Conservation (phyloP, 768 basidiomycete genomes). For the Fomitopsis serialis region DNA sequence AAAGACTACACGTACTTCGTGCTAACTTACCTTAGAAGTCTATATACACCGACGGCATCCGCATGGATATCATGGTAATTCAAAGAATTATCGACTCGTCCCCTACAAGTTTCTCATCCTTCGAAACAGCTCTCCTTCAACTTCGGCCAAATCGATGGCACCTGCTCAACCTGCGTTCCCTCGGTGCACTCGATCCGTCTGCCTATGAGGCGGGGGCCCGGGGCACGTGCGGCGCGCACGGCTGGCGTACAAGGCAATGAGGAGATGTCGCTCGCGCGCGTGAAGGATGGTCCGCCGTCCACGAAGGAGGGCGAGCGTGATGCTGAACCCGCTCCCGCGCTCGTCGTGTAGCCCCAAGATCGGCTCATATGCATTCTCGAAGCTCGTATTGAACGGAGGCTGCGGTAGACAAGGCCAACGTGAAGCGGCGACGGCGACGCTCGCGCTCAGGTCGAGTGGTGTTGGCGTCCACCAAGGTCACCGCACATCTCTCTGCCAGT, state of each 20-base stretch:
- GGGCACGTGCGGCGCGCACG: constrained; percentile 63
- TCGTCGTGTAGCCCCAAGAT: constrained; percentile 76
- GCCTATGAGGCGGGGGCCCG: constrained; percentile 66
- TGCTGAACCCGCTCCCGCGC: constrained; percentile 92
- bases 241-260: constrained; percentile 85
- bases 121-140: constrained; percentile 78
- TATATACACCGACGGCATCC: constrained; percentile 90
- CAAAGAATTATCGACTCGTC: too few relatives aligned
- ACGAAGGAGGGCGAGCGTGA: constrained; percentile 80
- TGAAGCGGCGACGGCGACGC: constrained; percentile 54
- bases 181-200: constrained; percentile 77
- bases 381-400: constrained; percentile 50
- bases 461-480: constrained; percentile 91
- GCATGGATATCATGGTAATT: constrained; percentile 75
- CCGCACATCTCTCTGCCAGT: background rate
- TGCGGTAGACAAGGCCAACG: constrained; percentile 58
- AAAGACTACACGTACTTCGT: constrained; percentile 84
- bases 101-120: constrained; percentile 4
- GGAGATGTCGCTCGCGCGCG: constrained; percentile 90
- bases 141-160: constrained; percentile 98
- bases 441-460: constrained; percentile 42
- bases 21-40: constrained; percentile 98
- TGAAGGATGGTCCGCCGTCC: constrained; percentile 94
- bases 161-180: constrained; percentile 88
- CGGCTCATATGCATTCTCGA: constrained; percentile 78